Conservation (phyloP, 352 stramenopile species). For the Phytophthora pini region DNA sequence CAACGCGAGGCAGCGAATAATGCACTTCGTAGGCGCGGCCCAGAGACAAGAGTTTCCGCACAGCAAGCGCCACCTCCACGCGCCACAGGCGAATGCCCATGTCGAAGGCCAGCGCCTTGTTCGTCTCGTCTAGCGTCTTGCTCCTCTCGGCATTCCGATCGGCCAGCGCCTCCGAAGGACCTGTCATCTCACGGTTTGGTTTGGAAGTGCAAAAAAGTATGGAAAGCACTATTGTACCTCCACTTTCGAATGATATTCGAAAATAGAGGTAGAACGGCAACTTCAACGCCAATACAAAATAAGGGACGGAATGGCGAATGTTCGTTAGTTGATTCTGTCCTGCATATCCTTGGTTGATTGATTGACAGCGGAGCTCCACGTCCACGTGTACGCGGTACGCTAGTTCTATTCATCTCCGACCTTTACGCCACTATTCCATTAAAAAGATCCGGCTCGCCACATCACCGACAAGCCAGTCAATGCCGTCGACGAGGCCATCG, state of each 20-base stretch:
- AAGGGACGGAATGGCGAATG: no score
- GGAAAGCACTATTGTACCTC: no score
- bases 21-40: conserved; percentile 62
- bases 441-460: conserved; percentile 97
- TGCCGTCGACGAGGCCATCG: conserved; percentile 94
- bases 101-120: conserved; percentile 40
- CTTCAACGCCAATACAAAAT: no score
- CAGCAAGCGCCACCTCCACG: conserved; percentile 49
- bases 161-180: no score
- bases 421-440: conserved; percentile 61
- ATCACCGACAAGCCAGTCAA: conserved; percentile 98
- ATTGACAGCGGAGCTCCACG: not conserved
- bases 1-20: conserved; percentile 41
- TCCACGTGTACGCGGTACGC: no score
- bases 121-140: not conserved
- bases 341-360: no score
- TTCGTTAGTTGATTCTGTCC: no score
- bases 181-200: no score
- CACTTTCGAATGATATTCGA: no score
- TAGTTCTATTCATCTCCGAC: not conserved
- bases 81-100: conserved; percentile 57
- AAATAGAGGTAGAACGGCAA: no score
- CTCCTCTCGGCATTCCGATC: no score
- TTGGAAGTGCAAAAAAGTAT: no score
- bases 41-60: conserved; percentile 65